Evolutionary conservation across 805 yeast genomes (phyloP).

Genomic region (Wickerhamomyces subpelliculosus): DNA sequence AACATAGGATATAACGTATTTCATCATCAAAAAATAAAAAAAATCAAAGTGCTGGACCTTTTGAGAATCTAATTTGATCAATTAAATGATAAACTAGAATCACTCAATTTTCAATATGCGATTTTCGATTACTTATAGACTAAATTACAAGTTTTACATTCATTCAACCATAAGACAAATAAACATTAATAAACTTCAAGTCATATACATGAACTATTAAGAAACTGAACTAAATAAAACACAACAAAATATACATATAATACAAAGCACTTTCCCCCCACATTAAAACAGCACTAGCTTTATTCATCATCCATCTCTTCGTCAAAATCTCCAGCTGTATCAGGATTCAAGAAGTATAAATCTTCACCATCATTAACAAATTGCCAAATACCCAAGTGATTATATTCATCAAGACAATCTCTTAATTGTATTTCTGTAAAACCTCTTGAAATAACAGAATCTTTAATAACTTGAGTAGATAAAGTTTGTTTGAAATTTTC

Average conservation of each 20-base stretch:
- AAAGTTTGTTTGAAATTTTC: slow-evolving; percentile 26
- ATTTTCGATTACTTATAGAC: too few species aligned
- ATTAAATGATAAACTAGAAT: too few species aligned
- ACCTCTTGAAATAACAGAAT: slow-evolving; percentile 70
- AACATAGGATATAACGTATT: too few species aligned
- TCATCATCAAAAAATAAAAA: too few species aligned
- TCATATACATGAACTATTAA: too few species aligned
- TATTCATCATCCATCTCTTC: slow-evolving; percentile 7
- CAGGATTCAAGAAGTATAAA: slow-evolving; percentile 49
- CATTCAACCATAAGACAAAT: neutral
- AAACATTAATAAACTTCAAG: too few species aligned
- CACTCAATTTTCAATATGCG: too few species aligned
- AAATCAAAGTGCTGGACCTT: too few species aligned
- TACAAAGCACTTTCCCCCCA: neutral
- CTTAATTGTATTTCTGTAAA: slow-evolving; percentile 74
- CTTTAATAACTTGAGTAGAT: slow-evolving; percentile 44
- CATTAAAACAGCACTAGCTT: too few species aligned
- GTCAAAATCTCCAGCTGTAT: slow-evolving; percentile 17
- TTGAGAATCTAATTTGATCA: too few species aligned
- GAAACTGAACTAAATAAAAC: neutral
- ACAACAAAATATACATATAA: neutral
- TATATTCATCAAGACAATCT: slow-evolving; percentile 71
- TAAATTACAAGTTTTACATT: too few species aligned
- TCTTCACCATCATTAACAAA: slow-evolving; percentile 62
- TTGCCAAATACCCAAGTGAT: slow-evolving; percentile 69